A percentile compares a stretch with the other conserved stretches of the same genome.
Evolutionary conservation across 805 yeast species (phyloP).

Genomic region (Teunomyces pallodes): DNA sequence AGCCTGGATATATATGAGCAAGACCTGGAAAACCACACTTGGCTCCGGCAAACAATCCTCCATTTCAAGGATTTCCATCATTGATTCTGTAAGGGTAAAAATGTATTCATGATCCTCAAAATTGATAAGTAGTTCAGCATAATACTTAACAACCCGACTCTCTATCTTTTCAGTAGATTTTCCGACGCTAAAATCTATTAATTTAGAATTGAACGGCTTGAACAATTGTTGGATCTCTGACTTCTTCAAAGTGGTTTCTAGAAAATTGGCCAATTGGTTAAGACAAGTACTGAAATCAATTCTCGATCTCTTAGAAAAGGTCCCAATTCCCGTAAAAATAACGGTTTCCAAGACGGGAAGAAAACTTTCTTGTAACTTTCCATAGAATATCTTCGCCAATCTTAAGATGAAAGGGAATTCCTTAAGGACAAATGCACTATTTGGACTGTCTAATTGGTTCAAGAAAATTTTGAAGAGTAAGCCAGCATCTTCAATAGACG

Average conservation of each 20-base stretch:
- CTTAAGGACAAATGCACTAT: neutral
- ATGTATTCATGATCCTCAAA: neutral
- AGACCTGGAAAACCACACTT: conserved; percentile 4
- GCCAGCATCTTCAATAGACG: neutral
- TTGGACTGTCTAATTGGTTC: neutral
- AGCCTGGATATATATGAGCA: conserved; percentile 6
- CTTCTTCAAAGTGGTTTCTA: neutral
- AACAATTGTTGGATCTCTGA: neutral
- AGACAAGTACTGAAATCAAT: neutral
- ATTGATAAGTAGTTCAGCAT: neutral
- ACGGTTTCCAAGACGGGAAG: neutral
- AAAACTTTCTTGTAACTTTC: conserved; percentile 1
- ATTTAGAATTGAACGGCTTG: neutral
- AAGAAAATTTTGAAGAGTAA: neutral
- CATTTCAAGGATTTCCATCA: neutral
- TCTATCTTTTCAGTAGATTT: neutral
- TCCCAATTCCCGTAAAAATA: conserved; percentile 4
- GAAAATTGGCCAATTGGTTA: neutral
- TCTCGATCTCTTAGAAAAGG: conserved; percentile 6
- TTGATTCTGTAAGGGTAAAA: conserved; percentile 5
- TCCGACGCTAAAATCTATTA: neutral
- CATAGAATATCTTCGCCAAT: conserved; percentile 11
- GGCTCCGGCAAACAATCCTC: conserved; percentile 6
- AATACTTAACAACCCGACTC: neutral
- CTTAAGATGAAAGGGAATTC: neutral